Conservation (phyloP, 768 basidiomycete genomes). For the Fomitopsis pulvina region DNA sequence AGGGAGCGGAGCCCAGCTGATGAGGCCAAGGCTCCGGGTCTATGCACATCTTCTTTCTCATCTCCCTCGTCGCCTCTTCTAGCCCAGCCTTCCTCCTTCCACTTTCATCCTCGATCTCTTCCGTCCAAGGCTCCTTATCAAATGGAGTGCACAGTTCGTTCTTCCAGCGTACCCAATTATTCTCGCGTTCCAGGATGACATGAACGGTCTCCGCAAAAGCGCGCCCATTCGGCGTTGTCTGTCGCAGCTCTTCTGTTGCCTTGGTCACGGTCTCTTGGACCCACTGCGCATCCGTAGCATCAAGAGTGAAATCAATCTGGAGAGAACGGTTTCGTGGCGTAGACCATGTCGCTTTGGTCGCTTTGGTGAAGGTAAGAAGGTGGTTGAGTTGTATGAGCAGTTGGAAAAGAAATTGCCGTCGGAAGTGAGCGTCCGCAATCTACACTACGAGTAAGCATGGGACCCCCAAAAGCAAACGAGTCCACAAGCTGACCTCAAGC, state of each 20-base stretch:
- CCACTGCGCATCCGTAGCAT: slow-evolving; percentile 65
- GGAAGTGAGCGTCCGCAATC: slow-evolving; percentile 77
- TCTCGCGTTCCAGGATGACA: slow-evolving; percentile 72
- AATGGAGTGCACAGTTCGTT: slow-evolving; percentile 76
- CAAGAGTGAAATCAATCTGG: slow-evolving; percentile 78
- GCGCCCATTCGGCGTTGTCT: slow-evolving; percentile 74
- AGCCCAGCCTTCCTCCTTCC: slow-evolving; percentile 42
- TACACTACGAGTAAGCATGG: background rate
- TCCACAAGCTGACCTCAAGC: slow-evolving; percentile 64
- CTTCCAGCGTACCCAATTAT: slow-evolving; percentile 91
- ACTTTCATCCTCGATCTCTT: slow-evolving; percentile 34
- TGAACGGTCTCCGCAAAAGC: slow-evolving; percentile 69
- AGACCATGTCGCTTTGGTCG: slow-evolving; percentile 53
- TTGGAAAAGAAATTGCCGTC: slow-evolving; percentile 89
- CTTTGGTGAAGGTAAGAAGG: slow-evolving; percentile 67
- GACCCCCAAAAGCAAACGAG: background rate
- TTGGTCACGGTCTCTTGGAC: slow-evolving; percentile 63
- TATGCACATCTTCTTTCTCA: slow-evolving; percentile 48
- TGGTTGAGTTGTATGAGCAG: slow-evolving; percentile 72
- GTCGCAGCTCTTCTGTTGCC: slow-evolving; percentile 47
- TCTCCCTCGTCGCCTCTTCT: slow-evolving; percentile 52
- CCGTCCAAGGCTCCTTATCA: slow-evolving; percentile 62
- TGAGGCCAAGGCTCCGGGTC: slow-evolving; percentile 58
- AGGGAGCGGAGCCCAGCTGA: slow-evolving; percentile 56
- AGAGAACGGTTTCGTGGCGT: slow-evolving; percentile 68